Base-by-base conservation (phyloP, 148 eudicot genomes). In the Oxyria digyna region DNA sequence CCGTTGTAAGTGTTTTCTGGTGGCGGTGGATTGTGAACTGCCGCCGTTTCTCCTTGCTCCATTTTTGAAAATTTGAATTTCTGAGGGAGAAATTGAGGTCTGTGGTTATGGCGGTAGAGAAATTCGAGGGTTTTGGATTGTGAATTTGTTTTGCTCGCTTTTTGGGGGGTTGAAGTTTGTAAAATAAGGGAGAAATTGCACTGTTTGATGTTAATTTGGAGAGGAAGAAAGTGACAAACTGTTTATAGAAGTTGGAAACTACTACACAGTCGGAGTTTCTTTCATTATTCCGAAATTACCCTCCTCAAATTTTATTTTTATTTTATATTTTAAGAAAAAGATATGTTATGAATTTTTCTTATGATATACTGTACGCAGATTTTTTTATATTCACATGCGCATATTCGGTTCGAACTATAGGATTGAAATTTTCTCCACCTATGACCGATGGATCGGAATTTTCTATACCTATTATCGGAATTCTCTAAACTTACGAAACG, bases 221-320 rank as follows among this genome's bases (percentile, higher is more conserved):
- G 65, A 52, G 10, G 62, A 29, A 26, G 37, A 59, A 59, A 59
- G 37, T 59, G 65, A 59, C 65, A 59, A 59, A 59, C 65, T 27
- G 65, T 59, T 59, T 59, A 59, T 59, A 59, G 65, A 59, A 59
- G 37, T 59, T 59, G 65, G 65, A 59, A 59, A 59, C 65, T 59
- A 59, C 65, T 59, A 59, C 65, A 59, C 37, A 59, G 18, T 29
- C 29, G 62, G 29, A 12, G 29, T 11, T 4, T 17, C 31, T 57
- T 59, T 15, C 9, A 6, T 29, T 1, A 2, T 59, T 4, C 37
- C 65, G 20, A 59, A 59, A 59, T 1, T 59, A 6, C 65, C 65
- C 65, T 59, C 31, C 35, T 13, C 0, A 13, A 27, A 27, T 27
- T 59, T 24, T 52, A 0, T 54, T 27, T 55, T 26, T 23, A 6